phyloP scores from a whole-genome alignment of 2,329 filamentous ascomycete species.

The Trichophyton rubrum region DNA sequence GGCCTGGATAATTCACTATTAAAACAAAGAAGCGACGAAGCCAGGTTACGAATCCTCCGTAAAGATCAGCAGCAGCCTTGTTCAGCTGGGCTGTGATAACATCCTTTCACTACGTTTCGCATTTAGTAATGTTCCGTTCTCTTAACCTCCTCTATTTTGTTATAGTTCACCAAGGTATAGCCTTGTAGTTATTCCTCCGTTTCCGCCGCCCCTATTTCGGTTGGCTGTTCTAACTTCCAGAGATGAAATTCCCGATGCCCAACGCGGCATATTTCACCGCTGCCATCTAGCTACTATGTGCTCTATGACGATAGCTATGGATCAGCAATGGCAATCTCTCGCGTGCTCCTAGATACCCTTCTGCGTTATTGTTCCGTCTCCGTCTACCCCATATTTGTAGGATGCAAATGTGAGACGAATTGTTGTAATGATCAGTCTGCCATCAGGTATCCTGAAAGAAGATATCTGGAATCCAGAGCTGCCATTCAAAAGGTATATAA shows the following conservation, averaged over 20 bases:
- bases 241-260: background rate
- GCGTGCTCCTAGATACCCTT: background rate
- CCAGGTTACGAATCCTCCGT: background rate
- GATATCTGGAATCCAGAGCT: background rate
- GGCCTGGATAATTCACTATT: background rate
- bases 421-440: background rate
- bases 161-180: background rate
- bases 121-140: background rate
- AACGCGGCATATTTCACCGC: background rate
- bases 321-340: background rate
- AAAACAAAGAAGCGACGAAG: background rate
- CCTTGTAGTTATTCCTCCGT: background rate
- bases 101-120: background rate
- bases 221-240: background rate
- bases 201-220: background rate
- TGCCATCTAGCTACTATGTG: background rate
- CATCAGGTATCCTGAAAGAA: background rate
- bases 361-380: background rate
- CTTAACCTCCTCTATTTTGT: background rate
- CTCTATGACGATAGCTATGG: background rate
- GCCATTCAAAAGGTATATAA: background rate
- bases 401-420: background rate
- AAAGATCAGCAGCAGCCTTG: too few species aligned
- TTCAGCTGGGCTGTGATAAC: background rate
- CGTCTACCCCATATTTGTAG: background rate